These are phyloP conservation scores for Neonectria sp. DNA, from an alignment of 2,329 filamentous ascomycete genomes.

Conservation along the genomic window DNA sequence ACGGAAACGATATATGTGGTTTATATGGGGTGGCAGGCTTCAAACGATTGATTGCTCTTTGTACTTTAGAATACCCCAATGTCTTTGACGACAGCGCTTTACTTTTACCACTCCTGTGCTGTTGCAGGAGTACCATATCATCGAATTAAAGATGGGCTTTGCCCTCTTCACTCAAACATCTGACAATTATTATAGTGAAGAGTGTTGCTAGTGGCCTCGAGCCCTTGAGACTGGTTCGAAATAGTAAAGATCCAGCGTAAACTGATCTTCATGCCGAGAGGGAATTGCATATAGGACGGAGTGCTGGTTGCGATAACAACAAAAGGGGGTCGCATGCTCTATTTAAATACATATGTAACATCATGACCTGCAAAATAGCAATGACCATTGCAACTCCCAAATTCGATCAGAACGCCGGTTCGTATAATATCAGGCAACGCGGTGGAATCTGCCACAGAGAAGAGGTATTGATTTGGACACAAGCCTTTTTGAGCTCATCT, in stretches of 20 bases:
- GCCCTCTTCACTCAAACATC: constrained; percentile 17
- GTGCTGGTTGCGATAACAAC: not conserved
- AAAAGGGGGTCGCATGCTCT: not conserved
- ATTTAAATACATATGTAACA: not conserved
- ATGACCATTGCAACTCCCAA: not conserved
- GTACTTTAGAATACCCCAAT: constrained; percentile 49
- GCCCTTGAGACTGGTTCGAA: no score
- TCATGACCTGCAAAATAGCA: not conserved
- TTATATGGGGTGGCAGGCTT: constrained; percentile 39
- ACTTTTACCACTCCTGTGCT: constrained; percentile 16
- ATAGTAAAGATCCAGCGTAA: not conserved
- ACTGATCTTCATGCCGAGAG: not conserved
- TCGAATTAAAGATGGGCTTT: constrained; percentile 17
- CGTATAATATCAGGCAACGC: not conserved
- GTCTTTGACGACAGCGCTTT: constrained; percentile 39
- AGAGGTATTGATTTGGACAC: not conserved
- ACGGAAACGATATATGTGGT: constrained; percentile 25
- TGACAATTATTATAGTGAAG: not conserved
- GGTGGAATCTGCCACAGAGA: not conserved
- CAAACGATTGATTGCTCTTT: constrained; percentile 36
- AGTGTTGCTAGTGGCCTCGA: not conserved
- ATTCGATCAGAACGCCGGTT: not conserved
- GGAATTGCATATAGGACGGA: not conserved
- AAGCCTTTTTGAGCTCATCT: not conserved
- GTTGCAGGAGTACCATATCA: constrained; percentile 25